Conservation (phyloP, 441 rosid species). For the Gossypium schwendimanii region DNA sequence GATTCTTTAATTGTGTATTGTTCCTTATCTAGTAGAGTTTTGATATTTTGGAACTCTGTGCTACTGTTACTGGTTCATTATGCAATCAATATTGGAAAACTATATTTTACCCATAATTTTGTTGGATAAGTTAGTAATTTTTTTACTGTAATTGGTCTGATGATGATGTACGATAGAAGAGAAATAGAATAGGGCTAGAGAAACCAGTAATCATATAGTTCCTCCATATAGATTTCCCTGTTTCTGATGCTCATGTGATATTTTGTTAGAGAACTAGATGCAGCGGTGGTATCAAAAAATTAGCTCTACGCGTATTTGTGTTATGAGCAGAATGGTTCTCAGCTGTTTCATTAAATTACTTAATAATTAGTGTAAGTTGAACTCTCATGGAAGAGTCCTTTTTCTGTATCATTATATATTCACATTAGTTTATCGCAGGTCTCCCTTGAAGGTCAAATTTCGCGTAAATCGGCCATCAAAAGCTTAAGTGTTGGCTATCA, state of each 20-base stretch:
- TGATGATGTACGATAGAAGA: not conserved
- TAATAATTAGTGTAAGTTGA: not conserved
- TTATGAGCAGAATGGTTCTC: not conserved
- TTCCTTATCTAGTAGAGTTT: not conserved
- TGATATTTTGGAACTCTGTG: not conserved
- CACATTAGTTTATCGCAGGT: constrained; percentile 39
- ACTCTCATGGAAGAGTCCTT: not conserved
- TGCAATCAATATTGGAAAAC: not conserved
- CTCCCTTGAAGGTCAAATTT: constrained; percentile 91
- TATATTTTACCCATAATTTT: not conserved
- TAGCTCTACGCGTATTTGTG: not conserved
- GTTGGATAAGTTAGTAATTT: not conserved
- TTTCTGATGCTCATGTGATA: not conserved
- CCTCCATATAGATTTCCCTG: not conserved
- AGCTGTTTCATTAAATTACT: not conserved
- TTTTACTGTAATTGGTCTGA: not conserved
- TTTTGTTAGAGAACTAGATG: not conserved
- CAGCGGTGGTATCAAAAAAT: not conserved
- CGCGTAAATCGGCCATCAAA: constrained; percentile 66
- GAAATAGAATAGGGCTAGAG: not conserved
- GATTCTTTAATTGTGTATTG: not conserved
- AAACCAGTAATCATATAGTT: not conserved
- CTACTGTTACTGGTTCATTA: not conserved
- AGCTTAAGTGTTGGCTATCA: constrained; percentile 76
- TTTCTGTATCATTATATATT: not conserved